These are phyloP conservation scores for Verbena officinalis DNA, from an alignment of 257 asterid genomes.

Conservation along the genomic window DNA sequence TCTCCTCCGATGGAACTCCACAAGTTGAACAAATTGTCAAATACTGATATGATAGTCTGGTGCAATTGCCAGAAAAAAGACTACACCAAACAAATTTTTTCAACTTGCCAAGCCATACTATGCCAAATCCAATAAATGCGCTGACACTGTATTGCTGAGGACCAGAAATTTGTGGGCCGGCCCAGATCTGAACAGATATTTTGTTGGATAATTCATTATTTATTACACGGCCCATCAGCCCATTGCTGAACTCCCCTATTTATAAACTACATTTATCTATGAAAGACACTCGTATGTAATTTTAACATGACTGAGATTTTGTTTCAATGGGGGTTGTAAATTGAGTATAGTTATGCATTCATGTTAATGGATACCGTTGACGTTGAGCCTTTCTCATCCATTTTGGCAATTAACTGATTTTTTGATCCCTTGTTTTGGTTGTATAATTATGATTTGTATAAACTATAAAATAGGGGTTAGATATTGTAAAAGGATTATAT, in stretches of 20 bases:
- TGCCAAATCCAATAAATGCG: too few relatives aligned
- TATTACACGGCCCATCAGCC: background rate
- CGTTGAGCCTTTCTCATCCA: constrained; percentile 13
- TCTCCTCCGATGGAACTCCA: background rate
- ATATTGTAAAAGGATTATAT: constrained; percentile 20
- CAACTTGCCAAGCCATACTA: too few relatives aligned
- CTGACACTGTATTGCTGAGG: too few relatives aligned
- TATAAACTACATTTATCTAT: too few relatives aligned
- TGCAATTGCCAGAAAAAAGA: too few relatives aligned
- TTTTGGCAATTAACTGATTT: constrained; percentile 5
- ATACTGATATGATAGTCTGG: too few relatives aligned
- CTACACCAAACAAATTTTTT: too few relatives aligned
- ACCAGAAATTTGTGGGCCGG: too few relatives aligned
- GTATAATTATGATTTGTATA: constrained; percentile 19
- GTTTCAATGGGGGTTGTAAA: constrained; percentile 38
- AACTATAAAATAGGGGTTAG: constrained; percentile 22
- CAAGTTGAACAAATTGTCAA: too few relatives aligned
- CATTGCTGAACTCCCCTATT: too few relatives aligned
- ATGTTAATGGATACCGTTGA: background rate
- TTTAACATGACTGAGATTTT: constrained; percentile 26
- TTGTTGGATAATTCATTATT: too few relatives aligned
- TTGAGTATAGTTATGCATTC: constrained; percentile 38
- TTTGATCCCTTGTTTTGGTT: constrained; percentile 2
- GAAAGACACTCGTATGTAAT: constrained; percentile 29
- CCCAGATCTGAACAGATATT: too few relatives aligned